A percentile compares a stretch with the other conserved stretches of the same genome.
Conservation (phyloP, 495 filamentous ascomycete genomes). For the Parathielavia appendiculata region DNA sequence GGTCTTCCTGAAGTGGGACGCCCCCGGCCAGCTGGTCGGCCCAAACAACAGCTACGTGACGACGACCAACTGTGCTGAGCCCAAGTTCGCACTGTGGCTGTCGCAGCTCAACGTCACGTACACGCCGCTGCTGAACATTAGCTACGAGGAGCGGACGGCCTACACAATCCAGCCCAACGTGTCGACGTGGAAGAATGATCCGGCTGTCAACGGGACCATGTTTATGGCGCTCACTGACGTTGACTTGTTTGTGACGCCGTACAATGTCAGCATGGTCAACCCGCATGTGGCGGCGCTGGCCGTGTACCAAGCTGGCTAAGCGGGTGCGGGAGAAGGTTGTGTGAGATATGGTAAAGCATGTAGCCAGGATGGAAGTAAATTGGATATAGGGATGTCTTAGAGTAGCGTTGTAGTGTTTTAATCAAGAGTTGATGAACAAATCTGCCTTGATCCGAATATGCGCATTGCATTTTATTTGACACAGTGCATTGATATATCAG, state of each 20-base stretch:
- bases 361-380: too few relatives aligned
- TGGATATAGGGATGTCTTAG: too few relatives aligned
- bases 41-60: conserved; percentile 82
- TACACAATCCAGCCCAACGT: conserved; percentile 65
- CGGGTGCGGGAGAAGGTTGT: too few relatives aligned
- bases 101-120: conserved; percentile 85
- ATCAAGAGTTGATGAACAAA: too few relatives aligned
- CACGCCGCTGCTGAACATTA: conserved; percentile 55
- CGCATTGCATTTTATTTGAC: too few relatives aligned
- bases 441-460: too few relatives aligned
- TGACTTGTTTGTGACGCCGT: conserved; percentile 65
- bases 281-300: conserved; percentile 70
- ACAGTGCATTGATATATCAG: too few relatives aligned
- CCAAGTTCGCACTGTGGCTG: conserved; percentile 70
- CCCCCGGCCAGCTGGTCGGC: conserved; percentile 61
- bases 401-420: too few relatives aligned
- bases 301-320: conserved; percentile 75
- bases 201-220: conserved; percentile 71
- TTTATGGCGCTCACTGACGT: conserved; percentile 72
- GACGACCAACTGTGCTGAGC: conserved; percentile 49
- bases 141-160: conserved; percentile 44
- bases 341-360: too few relatives aligned
- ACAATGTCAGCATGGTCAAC: conserved; percentile 69
- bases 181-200: conserved; percentile 59
- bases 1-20: conserved; percentile 69